Evolutionary conservation across 2,329 filamentous ascomycete genomes (phyloP).

Genomic region (Zasmidium angulare): DNA sequence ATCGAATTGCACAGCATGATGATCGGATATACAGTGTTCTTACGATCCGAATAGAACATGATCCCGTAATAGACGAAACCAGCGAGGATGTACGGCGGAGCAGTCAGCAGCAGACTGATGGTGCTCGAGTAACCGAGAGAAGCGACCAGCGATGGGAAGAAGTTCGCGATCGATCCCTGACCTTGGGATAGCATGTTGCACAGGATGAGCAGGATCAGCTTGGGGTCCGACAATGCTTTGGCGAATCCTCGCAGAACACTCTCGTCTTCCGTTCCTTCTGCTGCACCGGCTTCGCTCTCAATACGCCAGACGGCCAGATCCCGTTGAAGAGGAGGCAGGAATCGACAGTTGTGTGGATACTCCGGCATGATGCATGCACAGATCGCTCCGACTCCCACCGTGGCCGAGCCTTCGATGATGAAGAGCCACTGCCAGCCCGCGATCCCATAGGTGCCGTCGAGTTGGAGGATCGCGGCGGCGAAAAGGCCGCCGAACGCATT

Average conservation of each 20-base stretch:
- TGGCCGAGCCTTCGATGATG: slow-evolving; percentile 27
- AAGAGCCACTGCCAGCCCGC: slow-evolving; percentile 35
- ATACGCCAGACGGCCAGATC: slow-evolving; percentile 31
- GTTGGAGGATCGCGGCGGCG: slow-evolving; percentile 16
- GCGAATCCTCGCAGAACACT: slow-evolving; percentile 27
- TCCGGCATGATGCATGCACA: slow-evolving; percentile 32
- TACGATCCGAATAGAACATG: slow-evolving; percentile 8
- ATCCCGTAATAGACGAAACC: slow-evolving; percentile 12
- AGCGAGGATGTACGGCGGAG: slow-evolving; percentile 35
- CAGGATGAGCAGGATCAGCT: slow-evolving; percentile 34
- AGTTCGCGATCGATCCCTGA: slow-evolving; percentile 31
- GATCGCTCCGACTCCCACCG: slow-evolving; percentile 5
- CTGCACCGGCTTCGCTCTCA: slow-evolving; percentile 29
- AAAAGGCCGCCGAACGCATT: slow-evolving; percentile 25
- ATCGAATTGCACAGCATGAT: slow-evolving; percentile 7
- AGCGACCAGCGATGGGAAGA: slow-evolving; percentile 29
- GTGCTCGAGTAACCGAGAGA: slow-evolving; percentile 35
- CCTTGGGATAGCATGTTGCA: slow-evolving; percentile 37
- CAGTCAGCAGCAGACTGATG: slow-evolving; percentile 32
- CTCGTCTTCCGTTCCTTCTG: slow-evolving; percentile 23
- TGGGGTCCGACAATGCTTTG: slow-evolving; percentile 32
- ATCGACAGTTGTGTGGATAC: slow-evolving; percentile 33
- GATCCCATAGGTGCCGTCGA: slow-evolving; percentile 32
- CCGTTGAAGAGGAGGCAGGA: slow-evolving; percentile 28
- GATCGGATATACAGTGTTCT: slow-evolving; percentile 4